Evolutionary conservation across 2,329 filamentous ascomycete genomes (phyloP).

Genomic region (Phoma sp.): DNA sequence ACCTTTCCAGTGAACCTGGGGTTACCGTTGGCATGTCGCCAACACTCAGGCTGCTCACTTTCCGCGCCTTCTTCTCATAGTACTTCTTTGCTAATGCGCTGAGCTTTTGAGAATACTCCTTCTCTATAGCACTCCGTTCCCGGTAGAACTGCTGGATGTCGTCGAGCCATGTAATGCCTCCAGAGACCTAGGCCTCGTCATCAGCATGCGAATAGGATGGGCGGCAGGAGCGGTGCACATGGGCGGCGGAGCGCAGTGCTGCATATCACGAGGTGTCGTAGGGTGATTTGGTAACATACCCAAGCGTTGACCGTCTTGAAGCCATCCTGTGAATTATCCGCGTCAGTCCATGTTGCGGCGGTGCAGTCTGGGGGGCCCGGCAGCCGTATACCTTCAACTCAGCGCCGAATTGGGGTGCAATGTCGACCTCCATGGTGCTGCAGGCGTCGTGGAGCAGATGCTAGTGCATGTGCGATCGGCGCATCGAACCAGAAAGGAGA

Average conservation of each 20-base stretch:
- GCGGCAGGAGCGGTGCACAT: slow-evolving; percentile 6
- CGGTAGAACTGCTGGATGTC: slow-evolving; percentile 98
- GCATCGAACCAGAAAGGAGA: slow-evolving; percentile 19
- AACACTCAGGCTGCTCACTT: slow-evolving; percentile 85
- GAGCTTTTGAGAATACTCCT: slow-evolving; percentile 93
- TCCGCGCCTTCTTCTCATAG: slow-evolving; percentile 94
- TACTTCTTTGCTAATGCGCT: slow-evolving; percentile 91
- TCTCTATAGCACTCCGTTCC: slow-evolving; percentile 91
- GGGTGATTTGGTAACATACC: slow-evolving; percentile 58
- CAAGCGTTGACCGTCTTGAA: slow-evolving; percentile 95
- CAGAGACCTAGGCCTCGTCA: slow-evolving; percentile 64
- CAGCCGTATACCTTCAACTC: slow-evolving; percentile 80
- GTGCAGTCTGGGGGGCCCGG: slow-evolving; percentile 13
- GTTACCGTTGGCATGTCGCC: slow-evolving; percentile 93
- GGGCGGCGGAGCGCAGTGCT: slow-evolving; percentile 17
- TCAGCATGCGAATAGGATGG: slow-evolving; percentile 31
- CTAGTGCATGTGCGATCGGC: slow-evolving; percentile 30
- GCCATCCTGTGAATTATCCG: slow-evolving; percentile 72
- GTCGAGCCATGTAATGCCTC: slow-evolving; percentile 93
- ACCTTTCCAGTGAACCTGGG: slow-evolving; percentile 92
- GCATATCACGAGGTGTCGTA: background rate
- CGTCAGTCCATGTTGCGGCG: slow-evolving; percentile 34
- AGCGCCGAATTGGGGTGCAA: slow-evolving; percentile 84
- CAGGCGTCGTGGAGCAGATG: slow-evolving; percentile 19
- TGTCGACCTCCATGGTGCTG: slow-evolving; percentile 77